These are phyloP conservation scores for Brassica hybrid DNA, from an alignment of 441 rosid genomes.

Conservation along the genomic window DNA sequence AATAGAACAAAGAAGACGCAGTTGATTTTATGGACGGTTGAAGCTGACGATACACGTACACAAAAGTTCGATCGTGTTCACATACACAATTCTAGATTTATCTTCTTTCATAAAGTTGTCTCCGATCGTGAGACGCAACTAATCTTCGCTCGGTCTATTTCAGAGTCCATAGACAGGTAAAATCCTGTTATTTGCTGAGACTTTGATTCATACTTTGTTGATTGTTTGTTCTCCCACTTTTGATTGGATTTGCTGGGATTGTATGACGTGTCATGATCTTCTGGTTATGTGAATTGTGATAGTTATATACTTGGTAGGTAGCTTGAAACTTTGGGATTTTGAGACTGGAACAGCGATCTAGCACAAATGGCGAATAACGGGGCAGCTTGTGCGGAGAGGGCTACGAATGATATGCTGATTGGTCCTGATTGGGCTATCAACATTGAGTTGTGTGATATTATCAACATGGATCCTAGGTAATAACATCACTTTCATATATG, in stretches of 20 bases:
- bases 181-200: neutral
- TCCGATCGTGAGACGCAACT: neutral
- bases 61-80: slow-evolving; percentile 31
- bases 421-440: slow-evolving; percentile 99
- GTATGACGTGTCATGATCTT: too few species aligned
- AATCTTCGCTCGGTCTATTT: slow-evolving; percentile 10
- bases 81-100: neutral
- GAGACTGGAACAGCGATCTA: slow-evolving; percentile 2
- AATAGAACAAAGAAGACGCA: slow-evolving; percentile 33
- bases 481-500: neutral
- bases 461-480: slow-evolving; percentile 95
- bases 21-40: slow-evolving; percentile 41
- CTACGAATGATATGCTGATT: slow-evolving; percentile 82
- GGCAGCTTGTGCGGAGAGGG: slow-evolving; percentile 94
- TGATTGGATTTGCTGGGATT: neutral
- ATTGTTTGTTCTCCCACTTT: neutral
- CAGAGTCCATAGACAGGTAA: slow-evolving; percentile 30
- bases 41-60: slow-evolving; percentile 8
- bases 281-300: too few species aligned
- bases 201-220: slow-evolving; percentile 13
- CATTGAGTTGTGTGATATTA: slow-evolving; percentile 88
- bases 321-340: slow-evolving; percentile 23
- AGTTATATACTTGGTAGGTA: neutral
- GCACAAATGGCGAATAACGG: slow-evolving; percentile 70
- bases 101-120: neutral